Conservation (phyloP, 1,284 basidiomycete genomes). For the Malassezia globosa region DNA sequence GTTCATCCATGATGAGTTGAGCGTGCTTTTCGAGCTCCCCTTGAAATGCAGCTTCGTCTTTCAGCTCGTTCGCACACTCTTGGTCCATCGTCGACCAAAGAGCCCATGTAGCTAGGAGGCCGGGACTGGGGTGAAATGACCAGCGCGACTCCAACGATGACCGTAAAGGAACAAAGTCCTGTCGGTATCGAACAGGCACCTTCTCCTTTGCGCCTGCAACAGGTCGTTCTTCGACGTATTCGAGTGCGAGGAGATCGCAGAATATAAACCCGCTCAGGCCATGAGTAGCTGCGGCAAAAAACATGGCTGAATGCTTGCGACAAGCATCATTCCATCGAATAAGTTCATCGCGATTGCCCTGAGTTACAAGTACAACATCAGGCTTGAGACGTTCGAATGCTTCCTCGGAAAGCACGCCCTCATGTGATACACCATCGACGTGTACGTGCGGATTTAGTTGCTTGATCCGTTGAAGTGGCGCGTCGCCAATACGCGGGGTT, state of each 20-base stretch:
- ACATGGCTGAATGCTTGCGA: conserved; percentile 49
- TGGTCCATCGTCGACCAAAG: conserved; percentile 11
- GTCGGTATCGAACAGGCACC: conserved; percentile 57
- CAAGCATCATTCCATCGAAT: conserved; percentile 65
- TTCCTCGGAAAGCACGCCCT: conserved; percentile 29
- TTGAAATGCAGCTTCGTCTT: conserved; percentile 50
- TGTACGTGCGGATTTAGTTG: conserved; percentile 82
- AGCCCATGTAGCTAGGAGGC: conserved; percentile 58
- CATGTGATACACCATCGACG: conserved; percentile 51
- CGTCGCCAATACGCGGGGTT: conserved; percentile 12
- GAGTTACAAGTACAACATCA: conserved; percentile 18
- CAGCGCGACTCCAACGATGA: conserved; percentile 48
- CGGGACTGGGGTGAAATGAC: conserved; percentile 48
- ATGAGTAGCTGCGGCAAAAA: conserved; percentile 78
- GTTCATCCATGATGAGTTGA: conserved; percentile 12
- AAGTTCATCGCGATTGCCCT: conserved; percentile 49
- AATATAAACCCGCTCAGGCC: conserved; percentile 91
- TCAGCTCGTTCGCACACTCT: neutral
- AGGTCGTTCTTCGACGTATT: conserved; percentile 65
- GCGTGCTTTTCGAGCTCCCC: conserved; percentile 9
- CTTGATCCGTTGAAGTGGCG: conserved; percentile 56
- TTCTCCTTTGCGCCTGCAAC: conserved; percentile 17
- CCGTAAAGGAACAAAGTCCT: conserved; percentile 58
- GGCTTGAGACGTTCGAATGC: conserved; percentile 13
- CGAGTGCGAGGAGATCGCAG: conserved; percentile 65